Percentiles rank a stretch among this genome's conserved stretches.
These are phyloP conservation scores for Trifolium repens DNA, from an alignment of 306 rosid species.

Conservation along the genomic window DNA sequence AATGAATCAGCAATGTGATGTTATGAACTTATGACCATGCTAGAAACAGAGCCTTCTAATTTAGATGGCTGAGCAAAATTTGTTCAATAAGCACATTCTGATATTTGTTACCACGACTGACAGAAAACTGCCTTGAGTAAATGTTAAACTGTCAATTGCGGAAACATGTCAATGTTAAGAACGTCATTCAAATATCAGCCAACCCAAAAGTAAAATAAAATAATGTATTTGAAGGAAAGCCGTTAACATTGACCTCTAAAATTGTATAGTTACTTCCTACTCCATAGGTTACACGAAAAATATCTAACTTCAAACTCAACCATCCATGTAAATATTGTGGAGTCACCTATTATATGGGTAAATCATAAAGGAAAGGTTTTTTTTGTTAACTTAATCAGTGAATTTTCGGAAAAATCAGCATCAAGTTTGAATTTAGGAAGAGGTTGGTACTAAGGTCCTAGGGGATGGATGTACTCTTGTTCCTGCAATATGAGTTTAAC, in stretches of 20 bases:
- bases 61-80: slow-evolving; percentile 24
- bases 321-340: slow-evolving; percentile 20
- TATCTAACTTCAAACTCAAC: not conserved
- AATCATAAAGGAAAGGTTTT: slow-evolving; percentile 9
- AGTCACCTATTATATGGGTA: slow-evolving; percentile 27
- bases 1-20: slow-evolving; percentile 18
- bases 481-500: slow-evolving; percentile 17
- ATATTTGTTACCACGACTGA: slow-evolving; percentile 19
- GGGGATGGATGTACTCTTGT: slow-evolving; percentile 7
- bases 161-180: slow-evolving; percentile 10
- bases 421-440: not conserved
- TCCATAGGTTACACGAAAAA: slow-evolving; percentile 1
- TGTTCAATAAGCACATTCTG: slow-evolving; percentile 26
- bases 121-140: slow-evolving; percentile 26
- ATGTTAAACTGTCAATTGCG: slow-evolving; percentile 18
- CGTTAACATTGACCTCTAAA: slow-evolving; percentile 7
- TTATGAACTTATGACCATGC: not conserved
- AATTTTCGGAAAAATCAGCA: too few relatives aligned
- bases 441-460: slow-evolving; percentile 8
- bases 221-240: slow-evolving; percentile 30
- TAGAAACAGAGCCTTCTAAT: slow-evolving; percentile 15
- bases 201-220: not conserved
- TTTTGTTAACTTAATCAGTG: too few relatives aligned
- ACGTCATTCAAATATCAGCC: not conserved
- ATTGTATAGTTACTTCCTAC: not conserved